Evolutionary conservation across 1,139 yeast genomes (phyloP).

Genomic region (Petasospora fabianii): DNA sequence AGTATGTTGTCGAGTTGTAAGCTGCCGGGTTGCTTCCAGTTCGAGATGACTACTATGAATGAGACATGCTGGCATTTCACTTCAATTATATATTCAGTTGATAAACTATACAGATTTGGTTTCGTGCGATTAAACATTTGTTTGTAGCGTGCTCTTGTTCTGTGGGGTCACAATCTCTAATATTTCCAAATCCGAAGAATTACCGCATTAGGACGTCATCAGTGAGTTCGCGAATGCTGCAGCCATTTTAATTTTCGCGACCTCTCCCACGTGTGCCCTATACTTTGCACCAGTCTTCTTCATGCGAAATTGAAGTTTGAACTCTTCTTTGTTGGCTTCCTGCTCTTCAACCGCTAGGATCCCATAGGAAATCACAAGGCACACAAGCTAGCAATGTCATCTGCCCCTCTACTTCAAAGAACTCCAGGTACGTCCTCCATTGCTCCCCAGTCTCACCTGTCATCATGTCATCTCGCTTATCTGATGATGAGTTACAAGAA

Average conservation of each 20-base stretch:
- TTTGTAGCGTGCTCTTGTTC: background rate
- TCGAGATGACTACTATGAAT: no score
- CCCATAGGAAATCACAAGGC: no score
- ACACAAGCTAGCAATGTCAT: conserved; percentile 38
- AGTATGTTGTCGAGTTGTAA: conserved; percentile 35
- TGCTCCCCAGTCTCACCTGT: background rate
- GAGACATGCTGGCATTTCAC: no score
- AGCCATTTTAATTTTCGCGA: background rate
- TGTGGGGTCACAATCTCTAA: background rate
- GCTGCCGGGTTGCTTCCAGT: no score
- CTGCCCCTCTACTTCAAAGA: conserved; percentile 61
- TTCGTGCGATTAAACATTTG: no score
- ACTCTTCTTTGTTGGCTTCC: no score
- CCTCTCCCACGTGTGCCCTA: conserved; percentile 8
- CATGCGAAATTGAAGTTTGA: no score
- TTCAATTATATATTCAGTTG: no score
- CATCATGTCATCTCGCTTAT: background rate
- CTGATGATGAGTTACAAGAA: background rate
- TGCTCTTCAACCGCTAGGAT: no score
- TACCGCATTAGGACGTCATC: background rate
- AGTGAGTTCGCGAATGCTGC: background rate
- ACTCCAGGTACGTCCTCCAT: conserved; percentile 44
- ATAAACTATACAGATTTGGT: no score
- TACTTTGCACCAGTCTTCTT: no score
- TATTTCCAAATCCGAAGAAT: background rate